Percentiles rank a stretch among this genome's conserved stretches.
Evolutionary conservation across 2,329 filamentous ascomycete species (phyloP).

Genomic region (Grosmannia penicillata): DNA sequence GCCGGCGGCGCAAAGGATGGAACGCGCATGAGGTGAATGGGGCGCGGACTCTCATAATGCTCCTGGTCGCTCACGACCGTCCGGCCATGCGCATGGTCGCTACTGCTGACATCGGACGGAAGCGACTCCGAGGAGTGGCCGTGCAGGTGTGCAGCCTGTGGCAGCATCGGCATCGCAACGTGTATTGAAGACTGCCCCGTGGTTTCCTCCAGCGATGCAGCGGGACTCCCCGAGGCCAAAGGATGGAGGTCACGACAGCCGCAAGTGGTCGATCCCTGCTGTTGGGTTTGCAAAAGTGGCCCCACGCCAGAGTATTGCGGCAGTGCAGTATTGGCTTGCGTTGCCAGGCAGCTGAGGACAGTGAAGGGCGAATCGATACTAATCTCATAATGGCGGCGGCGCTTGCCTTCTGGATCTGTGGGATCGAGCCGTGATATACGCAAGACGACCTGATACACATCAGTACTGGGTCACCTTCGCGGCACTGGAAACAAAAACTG

Average conservation of each 20-base stretch:
- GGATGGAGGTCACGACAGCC: slow-evolving; percentile 37
- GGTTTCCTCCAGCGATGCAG: slow-evolving; percentile 37
- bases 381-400: slow-evolving; percentile 84
- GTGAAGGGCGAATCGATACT: slow-evolving; percentile 94
- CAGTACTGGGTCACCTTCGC: slow-evolving; percentile 37
- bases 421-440: slow-evolving; percentile 74
- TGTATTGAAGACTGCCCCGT: slow-evolving; percentile 16
- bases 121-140: slow-evolving; percentile 3
- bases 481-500: slow-evolving; percentile 40
- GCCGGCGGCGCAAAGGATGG: slow-evolving; percentile 82
- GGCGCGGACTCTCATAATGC: slow-evolving; percentile 33
- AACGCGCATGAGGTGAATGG: slow-evolving; percentile 69
- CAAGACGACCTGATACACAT: slow-evolving; percentile 90
- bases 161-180: slow-evolving; percentile 31
- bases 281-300: slow-evolving; percentile 26
- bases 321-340: slow-evolving; percentile 72
- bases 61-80: slow-evolving; percentile 18
- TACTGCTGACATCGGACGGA: slow-evolving; percentile 7
- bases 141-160: slow-evolving; percentile 41
- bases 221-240: slow-evolving; percentile 46
- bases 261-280: slow-evolving; percentile 32
- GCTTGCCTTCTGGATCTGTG: slow-evolving; percentile 53
- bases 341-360: slow-evolving; percentile 85
- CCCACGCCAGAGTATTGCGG: slow-evolving; percentile 56
- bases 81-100: slow-evolving; percentile 13